Percentiles rank a stretch among this genome's conserved stretches.
These are phyloP conservation scores for Fusarium musae DNA, from an alignment of 2,329 filamentous ascomycete species.

Conservation along the genomic window DNA sequence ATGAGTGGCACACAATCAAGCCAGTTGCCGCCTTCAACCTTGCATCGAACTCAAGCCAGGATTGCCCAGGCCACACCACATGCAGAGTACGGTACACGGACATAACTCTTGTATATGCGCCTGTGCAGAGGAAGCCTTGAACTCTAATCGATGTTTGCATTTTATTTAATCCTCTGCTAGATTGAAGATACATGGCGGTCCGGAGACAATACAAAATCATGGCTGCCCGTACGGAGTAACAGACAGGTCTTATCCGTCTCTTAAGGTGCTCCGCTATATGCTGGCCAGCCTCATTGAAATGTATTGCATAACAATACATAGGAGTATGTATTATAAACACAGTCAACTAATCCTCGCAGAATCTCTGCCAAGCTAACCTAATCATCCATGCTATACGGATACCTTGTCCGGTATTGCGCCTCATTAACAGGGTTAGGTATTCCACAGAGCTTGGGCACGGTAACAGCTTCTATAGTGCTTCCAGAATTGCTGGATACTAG, in stretches of 20 bases:
- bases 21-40: conserved; percentile 18
- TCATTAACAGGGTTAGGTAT: conserved; percentile 29
- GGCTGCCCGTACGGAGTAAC: background rate
- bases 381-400: conserved; percentile 32
- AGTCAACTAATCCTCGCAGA: conserved; percentile 7
- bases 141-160: conserved; percentile 1
- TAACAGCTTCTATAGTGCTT: conserved; percentile 24
- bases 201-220: too few species aligned
- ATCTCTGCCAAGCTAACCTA: conserved; percentile 24
- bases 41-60: conserved; percentile 30
- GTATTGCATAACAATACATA: background rate
- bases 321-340: background rate
- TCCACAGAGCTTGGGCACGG: conserved; percentile 13
- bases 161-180: conserved; percentile 4
- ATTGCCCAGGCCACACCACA: conserved; percentile 18
- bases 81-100: conserved; percentile 2
- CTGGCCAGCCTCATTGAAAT: background rate
- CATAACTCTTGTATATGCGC: conserved; percentile 4
- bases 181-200: background rate
- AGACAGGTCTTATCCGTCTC: background rate
- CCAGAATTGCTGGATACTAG: conserved; percentile 29
- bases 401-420: conserved; percentile 22
- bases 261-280: conserved; percentile 1
- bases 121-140: conserved; percentile 22
- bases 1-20: conserved; percentile 40